Evolutionary conservation across 2,329 filamentous ascomycete species (phyloP), one percentile per base, ranked within the genome.

Genomic region (Cordyceps fumosorosea): DNA sequence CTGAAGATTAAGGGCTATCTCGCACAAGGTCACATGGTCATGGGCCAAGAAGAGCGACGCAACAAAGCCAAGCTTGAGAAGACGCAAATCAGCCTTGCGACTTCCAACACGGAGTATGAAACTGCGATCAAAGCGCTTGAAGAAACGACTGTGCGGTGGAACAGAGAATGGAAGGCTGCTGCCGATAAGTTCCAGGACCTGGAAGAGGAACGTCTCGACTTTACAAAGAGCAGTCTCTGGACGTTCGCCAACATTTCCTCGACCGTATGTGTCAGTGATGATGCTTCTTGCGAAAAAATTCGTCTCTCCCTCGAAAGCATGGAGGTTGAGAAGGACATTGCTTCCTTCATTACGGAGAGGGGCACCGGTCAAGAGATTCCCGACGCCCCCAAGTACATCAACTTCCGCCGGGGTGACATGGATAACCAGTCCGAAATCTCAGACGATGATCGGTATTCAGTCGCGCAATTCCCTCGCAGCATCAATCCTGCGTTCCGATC

Each of bases 111-210:
- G 51, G 95, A 98, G 69, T 99, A 99, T 72, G 93, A 99, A 74
- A 85, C 86, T 57, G 92, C 95, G 0, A 89, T 99, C 64, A 98
- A 98, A 75, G 83, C 90, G 1, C 82, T 99, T 5, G 93, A 99
- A 72, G 95, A 98, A 68, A 99, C 95, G 0, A 99, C 95, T 0
- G 89, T 86, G 5, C 84, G 93, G 60, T 99, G 95, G 95, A 99
- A 99, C 72, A 85, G 93, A 69, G 95, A 99, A 74, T 99, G 95
- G 95, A 99, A 98, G 76, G 87, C 90, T 22, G 95, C 93, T 1
- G 96, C 95, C 69, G 96, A 96, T 81, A 99, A 98, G 79, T 99
- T 99, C 76, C 96, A 99, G 78, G 96, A 99, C 70, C 84, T 99
- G 14, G 95, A 99, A 76, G 96, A 99, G 74, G 95, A 99, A 76